These are phyloP conservation scores for Lodderomyces beijingensis DNA, from an alignment of 1,139 yeast genomes.

Conservation along the genomic window DNA sequence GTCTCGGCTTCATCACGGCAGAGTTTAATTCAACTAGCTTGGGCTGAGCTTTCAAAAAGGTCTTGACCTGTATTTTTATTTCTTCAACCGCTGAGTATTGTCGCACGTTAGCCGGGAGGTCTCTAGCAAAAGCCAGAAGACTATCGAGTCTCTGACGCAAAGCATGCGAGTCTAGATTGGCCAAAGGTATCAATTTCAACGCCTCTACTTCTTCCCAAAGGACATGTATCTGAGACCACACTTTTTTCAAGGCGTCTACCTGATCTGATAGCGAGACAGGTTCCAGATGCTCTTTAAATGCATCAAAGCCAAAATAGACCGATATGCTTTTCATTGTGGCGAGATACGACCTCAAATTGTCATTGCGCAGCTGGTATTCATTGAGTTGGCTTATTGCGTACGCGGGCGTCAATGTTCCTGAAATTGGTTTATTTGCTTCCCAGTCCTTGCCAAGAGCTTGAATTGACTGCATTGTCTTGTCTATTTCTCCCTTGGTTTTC, in stretches of 20 bases:
- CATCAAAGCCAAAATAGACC: too few species aligned
- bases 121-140: constrained; percentile 42
- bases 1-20: constrained; percentile 59
- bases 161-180: constrained; percentile 40
- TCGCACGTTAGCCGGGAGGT: constrained; percentile 56
- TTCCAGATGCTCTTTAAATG: too few species aligned
- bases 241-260: constrained; percentile 51
- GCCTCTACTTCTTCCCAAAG: constrained; percentile 50
- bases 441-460: constrained; percentile 24
- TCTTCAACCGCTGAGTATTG: constrained; percentile 70
- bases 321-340: constrained; percentile 34
- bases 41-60: constrained; percentile 34
- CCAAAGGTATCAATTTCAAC: constrained; percentile 49
- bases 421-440: constrained; percentile 32
- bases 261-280: constrained; percentile 41
- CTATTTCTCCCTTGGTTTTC: constrained; percentile 39
- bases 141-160: constrained; percentile 52
- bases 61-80: constrained; percentile 45
- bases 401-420: constrained; percentile 38
- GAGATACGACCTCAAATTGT: constrained; percentile 17
- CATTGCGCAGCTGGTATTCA: constrained; percentile 33
- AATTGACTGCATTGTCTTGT: constrained; percentile 33
- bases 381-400: constrained; percentile 47
- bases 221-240: constrained; percentile 62
- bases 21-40: constrained; percentile 49